These are phyloP conservation scores for Cephaloascus fragrans DNA, from an alignment of 805 yeast species.

Conservation along the genomic window DNA sequence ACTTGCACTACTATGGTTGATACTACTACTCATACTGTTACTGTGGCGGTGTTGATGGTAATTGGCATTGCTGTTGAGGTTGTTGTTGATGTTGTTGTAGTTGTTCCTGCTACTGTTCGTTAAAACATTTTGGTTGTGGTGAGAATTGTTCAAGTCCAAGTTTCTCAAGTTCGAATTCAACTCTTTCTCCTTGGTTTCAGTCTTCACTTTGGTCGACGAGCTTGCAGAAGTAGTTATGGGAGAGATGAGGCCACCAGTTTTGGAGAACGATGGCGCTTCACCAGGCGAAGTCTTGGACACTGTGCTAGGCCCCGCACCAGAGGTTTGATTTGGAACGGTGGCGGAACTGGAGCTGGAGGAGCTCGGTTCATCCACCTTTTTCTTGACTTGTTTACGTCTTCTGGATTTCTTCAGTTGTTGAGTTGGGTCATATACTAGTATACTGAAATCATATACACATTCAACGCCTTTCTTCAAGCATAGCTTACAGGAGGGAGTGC, in stretches of 20 bases:
- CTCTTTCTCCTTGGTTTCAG: too few species aligned
- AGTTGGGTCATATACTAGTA: neutral
- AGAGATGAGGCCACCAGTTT: neutral
- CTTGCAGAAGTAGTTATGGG: neutral
- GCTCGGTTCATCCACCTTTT: neutral
- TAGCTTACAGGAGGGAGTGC: neutral
- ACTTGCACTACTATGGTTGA: too few species aligned
- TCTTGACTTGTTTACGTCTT: neutral
- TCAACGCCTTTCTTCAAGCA: neutral
- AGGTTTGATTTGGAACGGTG: too few species aligned
- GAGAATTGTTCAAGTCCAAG: neutral
- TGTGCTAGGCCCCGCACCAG: too few species aligned
- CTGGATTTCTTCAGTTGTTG: neutral
- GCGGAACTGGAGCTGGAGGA: too few species aligned
- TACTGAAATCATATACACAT: constrained; percentile 1
- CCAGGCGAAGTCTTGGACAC: too few species aligned
- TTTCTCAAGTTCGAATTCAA: too few species aligned
- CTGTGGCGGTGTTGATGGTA: too few species aligned
- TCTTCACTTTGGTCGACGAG: neutral
- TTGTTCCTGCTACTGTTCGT: constrained; percentile 13
- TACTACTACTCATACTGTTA: too few species aligned
- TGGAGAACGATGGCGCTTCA: too few species aligned
- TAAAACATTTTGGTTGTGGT: neutral
- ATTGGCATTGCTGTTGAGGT: constrained; percentile 9
- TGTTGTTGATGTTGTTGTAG: constrained; percentile 11